Evolutionary conservation across 2,329 filamentous ascomycete genomes (phyloP), one percentile per base, ranked within the genome.

Genomic region (Atkinsonella texensis): DNA sequence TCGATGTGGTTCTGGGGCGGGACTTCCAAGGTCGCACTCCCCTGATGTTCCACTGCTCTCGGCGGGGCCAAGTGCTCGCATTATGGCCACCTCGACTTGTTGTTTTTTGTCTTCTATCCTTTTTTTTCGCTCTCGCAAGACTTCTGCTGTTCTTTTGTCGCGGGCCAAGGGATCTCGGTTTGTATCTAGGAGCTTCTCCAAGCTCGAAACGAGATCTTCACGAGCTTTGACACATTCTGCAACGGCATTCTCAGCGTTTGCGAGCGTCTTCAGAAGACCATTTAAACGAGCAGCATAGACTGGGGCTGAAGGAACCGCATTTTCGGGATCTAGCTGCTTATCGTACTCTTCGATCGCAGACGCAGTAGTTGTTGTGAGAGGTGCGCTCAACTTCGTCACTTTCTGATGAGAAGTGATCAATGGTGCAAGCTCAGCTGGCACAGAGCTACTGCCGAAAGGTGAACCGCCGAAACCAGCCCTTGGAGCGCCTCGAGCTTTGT

Each of bases 241-340:
- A 1, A 97, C 86, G 0, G 91, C 89, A 51, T 82, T 87, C 68
- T 98, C 90, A 3, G 93, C 93, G 56, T 81, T 87, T 18, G 89
- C 88, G 17, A 98, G 77, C 7, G 83, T 86, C 71, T 93, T 96
- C 50, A 97, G 77, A n/a, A 98, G 75, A 2, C 88, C 86, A 57
- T 87, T 90, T 9, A 98, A 79, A 31, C 89, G 85, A 13, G 91
- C 91, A 2, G 93, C 93, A 63, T 95, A 88, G 18, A 98, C 90
- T 1, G 93, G 90, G 0, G 90, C 84, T 0, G 89, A 85, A 0
- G 91, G 89, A 1, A 84, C 73, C 1, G 79, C 73, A 0, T 77
- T 78, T 31, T 75, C 74, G 0, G 89, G 79, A 59, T 89, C 86
- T 51, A 83, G 86, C 62, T 94, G 76, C 66, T 91, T 95, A 48